Percentiles rank a stretch among this genome's conserved stretches.
Conservation (phyloP, 345 rosid genomes). For the Gossypium longicalyx region DNA sequence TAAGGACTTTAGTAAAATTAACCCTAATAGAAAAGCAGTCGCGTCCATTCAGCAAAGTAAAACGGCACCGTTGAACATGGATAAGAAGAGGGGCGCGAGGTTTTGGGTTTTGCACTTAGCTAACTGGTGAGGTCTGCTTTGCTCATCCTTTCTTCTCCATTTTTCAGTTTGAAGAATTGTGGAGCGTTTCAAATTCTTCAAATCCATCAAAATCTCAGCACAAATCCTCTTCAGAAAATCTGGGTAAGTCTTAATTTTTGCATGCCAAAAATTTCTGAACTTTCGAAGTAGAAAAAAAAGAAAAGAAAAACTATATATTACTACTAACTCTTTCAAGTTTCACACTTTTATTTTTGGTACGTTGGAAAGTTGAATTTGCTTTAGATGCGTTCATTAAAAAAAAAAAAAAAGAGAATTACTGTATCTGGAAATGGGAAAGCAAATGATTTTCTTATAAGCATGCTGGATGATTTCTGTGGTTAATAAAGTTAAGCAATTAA, state of each 20-base stretch:
- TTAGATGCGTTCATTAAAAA: background rate
- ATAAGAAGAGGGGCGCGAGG: background rate
- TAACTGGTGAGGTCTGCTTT: background rate
- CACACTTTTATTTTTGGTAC: background rate
- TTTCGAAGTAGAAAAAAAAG: background rate
- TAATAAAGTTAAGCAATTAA: conserved; percentile 6
- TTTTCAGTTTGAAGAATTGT: background rate
- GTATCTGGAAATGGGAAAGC: background rate
- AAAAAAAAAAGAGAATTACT: background rate
- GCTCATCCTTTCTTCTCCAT: background rate
- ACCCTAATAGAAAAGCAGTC: no score
- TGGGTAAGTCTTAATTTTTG: background rate
- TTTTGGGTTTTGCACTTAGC: background rate
- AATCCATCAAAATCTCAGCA: background rate
- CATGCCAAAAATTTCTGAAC: background rate
- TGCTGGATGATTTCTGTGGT: conserved; percentile 13
- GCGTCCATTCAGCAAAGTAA: background rate
- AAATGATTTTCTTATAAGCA: conserved; percentile 2
- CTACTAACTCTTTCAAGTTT: background rate
- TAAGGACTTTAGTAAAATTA: no score
- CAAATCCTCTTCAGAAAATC: background rate
- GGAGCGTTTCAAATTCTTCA: background rate
- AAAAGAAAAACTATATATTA: background rate
- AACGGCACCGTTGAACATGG: background rate
- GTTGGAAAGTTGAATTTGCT: background rate